phyloP scores from a whole-genome alignment of 768 basidiomycete species.

The Lactarius tabidus region DNA sequence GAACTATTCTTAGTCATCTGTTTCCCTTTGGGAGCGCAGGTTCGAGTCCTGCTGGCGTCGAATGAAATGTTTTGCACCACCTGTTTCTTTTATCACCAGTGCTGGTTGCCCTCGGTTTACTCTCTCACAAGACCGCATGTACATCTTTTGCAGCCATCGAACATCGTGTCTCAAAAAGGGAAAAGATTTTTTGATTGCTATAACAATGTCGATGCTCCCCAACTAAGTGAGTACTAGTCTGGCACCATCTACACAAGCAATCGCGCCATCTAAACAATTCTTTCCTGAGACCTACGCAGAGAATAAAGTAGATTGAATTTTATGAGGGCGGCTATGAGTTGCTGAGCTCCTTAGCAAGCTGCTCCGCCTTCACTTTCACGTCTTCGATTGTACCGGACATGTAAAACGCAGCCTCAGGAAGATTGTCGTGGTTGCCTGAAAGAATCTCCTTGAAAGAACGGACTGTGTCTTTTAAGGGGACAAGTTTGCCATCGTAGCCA shows the following conservation, averaged over 20 bases:
- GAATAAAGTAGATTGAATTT: constrained; percentile 12
- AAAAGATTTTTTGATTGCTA: constrained; percentile 11
- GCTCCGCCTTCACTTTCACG: constrained; percentile 95
- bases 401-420: constrained; percentile 98
- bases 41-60: constrained; percentile 29
- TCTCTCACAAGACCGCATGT: neutral
- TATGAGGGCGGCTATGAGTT: constrained; percentile 33
- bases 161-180: neutral
- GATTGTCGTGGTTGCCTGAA: constrained; percentile 76
- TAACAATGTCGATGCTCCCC: constrained; percentile 3
- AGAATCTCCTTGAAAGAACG: constrained; percentile 99
- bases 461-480: constrained; percentile 92
- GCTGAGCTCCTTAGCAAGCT: constrained; percentile 91
- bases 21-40: constrained; percentile 28
- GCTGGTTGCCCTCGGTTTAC: neutral
- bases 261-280: constrained; percentile 9
- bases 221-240: neutral
- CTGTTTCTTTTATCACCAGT: neutral
- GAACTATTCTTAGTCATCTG: constrained; percentile 35
- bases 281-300: constrained; percentile 6
- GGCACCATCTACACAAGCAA: neutral
- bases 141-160: neutral
- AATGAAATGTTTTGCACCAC: neutral
- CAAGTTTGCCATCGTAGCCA: constrained; percentile 97
- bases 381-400: constrained; percentile 98